phyloP scores from a whole-genome alignment of 345 rosid species.

The Eucalyptus curtisii region DNA sequence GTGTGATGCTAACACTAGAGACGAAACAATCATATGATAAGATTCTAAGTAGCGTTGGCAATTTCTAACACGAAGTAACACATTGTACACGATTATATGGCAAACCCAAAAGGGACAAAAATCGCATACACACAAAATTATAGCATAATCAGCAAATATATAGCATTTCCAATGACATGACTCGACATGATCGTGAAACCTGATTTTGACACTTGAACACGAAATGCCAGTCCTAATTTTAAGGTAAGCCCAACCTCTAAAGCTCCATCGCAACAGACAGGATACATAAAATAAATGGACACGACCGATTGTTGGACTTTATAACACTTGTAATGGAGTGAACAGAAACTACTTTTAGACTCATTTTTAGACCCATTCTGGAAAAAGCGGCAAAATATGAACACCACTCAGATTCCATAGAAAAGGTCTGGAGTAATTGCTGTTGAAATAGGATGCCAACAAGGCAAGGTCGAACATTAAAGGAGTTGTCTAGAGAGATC shows the following conservation, averaged over 20 bases:
- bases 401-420: not conserved
- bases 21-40: not conserved
- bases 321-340: not conserved
- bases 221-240: not conserved
- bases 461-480: not conserved
- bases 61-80: not conserved
- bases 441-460: not conserved
- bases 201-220: not conserved
- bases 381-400: not conserved
- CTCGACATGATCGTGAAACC: not conserved
- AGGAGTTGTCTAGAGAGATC: not conserved
- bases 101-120: not conserved
- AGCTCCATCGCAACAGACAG: not conserved
- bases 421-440: not conserved
- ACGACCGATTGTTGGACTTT: not conserved
- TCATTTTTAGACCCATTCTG: not conserved
- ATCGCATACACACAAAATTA: not conserved
- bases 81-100: not conserved
- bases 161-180: not conserved
- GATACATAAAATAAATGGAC: not conserved
- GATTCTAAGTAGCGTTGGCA: not conserved
- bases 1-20: not conserved
- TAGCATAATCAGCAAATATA: not conserved
- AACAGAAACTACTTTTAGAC: not conserved
- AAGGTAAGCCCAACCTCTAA: not conserved